phyloP scores from a whole-genome alignment of 352 stramenopile species.

The Globisporangium perplexum region DNA sequence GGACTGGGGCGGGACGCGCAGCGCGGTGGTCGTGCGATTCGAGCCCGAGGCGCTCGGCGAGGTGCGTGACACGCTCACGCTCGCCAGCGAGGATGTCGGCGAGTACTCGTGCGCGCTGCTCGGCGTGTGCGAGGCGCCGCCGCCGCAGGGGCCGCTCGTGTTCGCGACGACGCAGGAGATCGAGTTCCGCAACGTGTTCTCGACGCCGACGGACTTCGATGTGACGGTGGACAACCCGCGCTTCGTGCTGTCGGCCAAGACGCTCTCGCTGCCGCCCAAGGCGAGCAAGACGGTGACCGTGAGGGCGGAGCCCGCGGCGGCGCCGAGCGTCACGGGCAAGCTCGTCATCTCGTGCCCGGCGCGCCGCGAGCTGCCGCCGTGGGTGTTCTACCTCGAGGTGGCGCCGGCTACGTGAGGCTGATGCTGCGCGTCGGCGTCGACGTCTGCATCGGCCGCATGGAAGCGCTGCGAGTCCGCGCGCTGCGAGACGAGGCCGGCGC shows the following conservation, averaged over 20 bases:
- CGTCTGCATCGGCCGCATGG: no score
- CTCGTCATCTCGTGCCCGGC: constrained; percentile 75
- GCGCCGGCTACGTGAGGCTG: neutral
- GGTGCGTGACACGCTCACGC: constrained; percentile 66
- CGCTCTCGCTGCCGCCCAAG: constrained; percentile 68
- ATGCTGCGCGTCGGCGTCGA: no score
- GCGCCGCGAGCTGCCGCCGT: constrained; percentile 67
- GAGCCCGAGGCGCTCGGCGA: constrained; percentile 87
- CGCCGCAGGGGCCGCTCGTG: constrained; percentile 83
- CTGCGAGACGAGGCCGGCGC: constrained; percentile 20
- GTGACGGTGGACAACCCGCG: constrained; percentile 70
- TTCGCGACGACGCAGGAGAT: constrained; percentile 62
- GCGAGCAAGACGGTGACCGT: constrained; percentile 50
- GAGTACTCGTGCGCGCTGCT: constrained; percentile 84
- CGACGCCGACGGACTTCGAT: constrained; percentile 60
- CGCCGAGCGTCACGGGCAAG: constrained; percentile 45
- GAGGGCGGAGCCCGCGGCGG: constrained; percentile 31
- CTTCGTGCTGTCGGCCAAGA: constrained; percentile 58
- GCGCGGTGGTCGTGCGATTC: constrained; percentile 74
- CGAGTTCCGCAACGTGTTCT: constrained; percentile 91
- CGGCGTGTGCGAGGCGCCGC: constrained; percentile 65
- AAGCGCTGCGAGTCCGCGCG: constrained; percentile 33
- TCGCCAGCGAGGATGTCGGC: constrained; percentile 57
- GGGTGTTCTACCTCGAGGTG: constrained; percentile 84
- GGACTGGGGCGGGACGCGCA: constrained; percentile 71